Conservation (phyloP, 768 basidiomycete species). For the Xerocomus brunneocitrinus region DNA sequence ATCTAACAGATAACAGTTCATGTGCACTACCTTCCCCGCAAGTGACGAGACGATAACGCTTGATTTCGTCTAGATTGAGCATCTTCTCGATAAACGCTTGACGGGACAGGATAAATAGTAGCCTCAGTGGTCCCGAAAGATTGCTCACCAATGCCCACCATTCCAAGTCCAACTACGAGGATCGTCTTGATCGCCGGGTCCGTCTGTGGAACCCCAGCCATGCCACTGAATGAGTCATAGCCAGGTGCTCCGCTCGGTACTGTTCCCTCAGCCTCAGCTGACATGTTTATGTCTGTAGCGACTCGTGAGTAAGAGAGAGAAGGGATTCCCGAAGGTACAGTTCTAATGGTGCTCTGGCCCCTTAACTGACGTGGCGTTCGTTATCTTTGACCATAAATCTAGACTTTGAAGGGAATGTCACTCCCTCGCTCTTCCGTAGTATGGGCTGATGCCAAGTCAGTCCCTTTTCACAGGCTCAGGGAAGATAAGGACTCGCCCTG, state of each 20-base stretch:
- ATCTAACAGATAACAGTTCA: constrained; percentile 26
- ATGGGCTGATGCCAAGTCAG: too few species aligned
- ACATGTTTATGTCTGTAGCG: background rate
- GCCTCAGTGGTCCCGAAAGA: background rate
- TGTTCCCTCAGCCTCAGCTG: background rate
- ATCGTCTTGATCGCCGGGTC: background rate
- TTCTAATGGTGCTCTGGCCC: background rate
- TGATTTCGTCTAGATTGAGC: constrained; percentile 47
- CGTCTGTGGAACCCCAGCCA: background rate
- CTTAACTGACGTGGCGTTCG: too few species aligned
- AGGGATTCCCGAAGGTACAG: background rate
- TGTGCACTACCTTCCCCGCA: constrained; percentile 51
- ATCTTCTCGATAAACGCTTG: constrained; percentile 66
- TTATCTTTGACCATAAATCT: too few species aligned
- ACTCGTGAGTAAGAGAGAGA: background rate
- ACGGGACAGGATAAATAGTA: background rate
- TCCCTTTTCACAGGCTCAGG: too few species aligned
- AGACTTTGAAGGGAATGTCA: too few species aligned
- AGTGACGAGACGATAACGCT: constrained; percentile 50
- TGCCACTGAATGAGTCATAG: background rate
- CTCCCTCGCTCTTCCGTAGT: too few species aligned
- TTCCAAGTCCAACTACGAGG: background rate
- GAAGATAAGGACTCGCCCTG: too few species aligned
- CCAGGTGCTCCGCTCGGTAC: background rate
- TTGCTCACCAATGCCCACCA: constrained; percentile 1